A percentile compares a stretch with the other conserved stretches of the same genome.
Conservation (phyloP, 1,139 yeast genomes). For the Candida buenavistaensis region DNA sequence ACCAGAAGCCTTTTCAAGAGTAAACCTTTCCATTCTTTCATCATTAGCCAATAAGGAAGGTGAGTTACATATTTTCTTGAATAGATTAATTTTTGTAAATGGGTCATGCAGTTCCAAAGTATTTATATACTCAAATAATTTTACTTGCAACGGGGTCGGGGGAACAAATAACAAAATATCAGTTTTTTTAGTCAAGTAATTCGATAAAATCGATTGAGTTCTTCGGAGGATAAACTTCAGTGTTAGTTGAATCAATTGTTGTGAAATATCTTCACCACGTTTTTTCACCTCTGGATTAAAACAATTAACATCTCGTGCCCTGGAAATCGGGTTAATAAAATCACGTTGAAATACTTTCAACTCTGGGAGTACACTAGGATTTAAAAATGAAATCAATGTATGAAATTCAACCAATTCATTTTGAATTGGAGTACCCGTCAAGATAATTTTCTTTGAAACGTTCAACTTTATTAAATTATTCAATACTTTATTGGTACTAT, state of each 20-base stretch:
- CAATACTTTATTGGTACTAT: constrained; percentile 65
- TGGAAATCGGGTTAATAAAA: constrained; percentile 69
- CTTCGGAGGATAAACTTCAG: constrained; percentile 72
- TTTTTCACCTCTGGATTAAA: constrained; percentile 47
- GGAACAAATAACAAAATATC: constrained; percentile 79
- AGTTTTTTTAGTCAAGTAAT: constrained; percentile 72
- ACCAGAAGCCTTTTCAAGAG: constrained; percentile 39
- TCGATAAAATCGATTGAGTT: constrained; percentile 61
- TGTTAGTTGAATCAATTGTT: constrained; percentile 62
- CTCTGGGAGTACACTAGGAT: constrained; percentile 78
- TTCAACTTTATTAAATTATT: constrained; percentile 58
- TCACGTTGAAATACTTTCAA: constrained; percentile 62
- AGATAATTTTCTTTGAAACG: constrained; percentile 57
- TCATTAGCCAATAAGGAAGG: constrained; percentile 61
- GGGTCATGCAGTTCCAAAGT: constrained; percentile 32
- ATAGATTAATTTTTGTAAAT: constrained; percentile 67
- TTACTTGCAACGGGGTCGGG: constrained; percentile 65
- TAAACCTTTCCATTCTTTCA: constrained; percentile 14
- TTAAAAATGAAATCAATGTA: constrained; percentile 77
- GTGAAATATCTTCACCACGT: constrained; percentile 62
- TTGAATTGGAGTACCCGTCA: constrained; percentile 95
- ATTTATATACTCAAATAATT: constrained; percentile 52
- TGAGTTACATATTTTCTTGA: constrained; percentile 83
- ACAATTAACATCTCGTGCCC: constrained; percentile 74
- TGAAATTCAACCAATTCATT: constrained; percentile 85